Percentiles rank a stretch among this genome's conserved stretches.
These are phyloP conservation scores for Mycocentrospora acerina DNA, from an alignment of 2,329 filamentous ascomycete species.

Conservation along the genomic window DNA sequence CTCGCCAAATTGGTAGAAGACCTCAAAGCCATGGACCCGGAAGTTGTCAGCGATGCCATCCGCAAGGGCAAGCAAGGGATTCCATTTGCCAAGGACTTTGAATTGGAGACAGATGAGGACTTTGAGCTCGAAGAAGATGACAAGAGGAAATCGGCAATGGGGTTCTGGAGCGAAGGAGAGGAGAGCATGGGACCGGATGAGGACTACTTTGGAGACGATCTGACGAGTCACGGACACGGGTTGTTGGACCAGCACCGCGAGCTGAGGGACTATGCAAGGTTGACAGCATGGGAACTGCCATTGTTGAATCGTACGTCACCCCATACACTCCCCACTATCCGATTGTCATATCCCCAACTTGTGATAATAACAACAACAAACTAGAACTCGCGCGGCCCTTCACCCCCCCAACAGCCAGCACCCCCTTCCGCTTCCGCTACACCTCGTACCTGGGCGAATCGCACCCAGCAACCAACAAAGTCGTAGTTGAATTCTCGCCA, in stretches of 20 bases:
- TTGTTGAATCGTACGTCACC: slow-evolving; percentile 73
- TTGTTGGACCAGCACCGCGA: slow-evolving; percentile 89
- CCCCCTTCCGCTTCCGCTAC: slow-evolving; percentile 90
- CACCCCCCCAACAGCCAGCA: slow-evolving; percentile 63
- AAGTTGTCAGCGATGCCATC: slow-evolving; percentile 20
- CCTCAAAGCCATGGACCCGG: slow-evolving; percentile 27
- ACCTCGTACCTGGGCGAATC: slow-evolving; percentile 94
- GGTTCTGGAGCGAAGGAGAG: slow-evolving; percentile 43
- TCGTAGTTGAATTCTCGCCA: slow-evolving; percentile 86
- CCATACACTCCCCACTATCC: no score
- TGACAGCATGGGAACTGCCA: slow-evolving; percentile 95
- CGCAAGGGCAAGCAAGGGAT: slow-evolving; percentile 27
- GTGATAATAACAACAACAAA: no score
- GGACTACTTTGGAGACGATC: slow-evolving; percentile 77
- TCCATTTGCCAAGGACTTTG: slow-evolving; percentile 12
- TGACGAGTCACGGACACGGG: slow-evolving; percentile 77
- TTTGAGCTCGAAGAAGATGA: slow-evolving; percentile 23
- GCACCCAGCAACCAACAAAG: slow-evolving; percentile 89
- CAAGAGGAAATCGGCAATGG: slow-evolving; percentile 12
- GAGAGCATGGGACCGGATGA: slow-evolving; percentile 58
- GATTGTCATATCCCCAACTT: slow-evolving; percentile 1
- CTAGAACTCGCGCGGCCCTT: slow-evolving; percentile 84
- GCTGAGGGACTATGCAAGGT: slow-evolving; percentile 80
- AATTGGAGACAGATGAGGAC: slow-evolving; percentile 28
- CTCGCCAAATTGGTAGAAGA: slow-evolving; percentile 23